Percentiles rank a stretch among this genome's conserved stretches.
phyloP scores from a whole-genome alignment of 805 yeast genomes.

The Lachancea mirantina region DNA sequence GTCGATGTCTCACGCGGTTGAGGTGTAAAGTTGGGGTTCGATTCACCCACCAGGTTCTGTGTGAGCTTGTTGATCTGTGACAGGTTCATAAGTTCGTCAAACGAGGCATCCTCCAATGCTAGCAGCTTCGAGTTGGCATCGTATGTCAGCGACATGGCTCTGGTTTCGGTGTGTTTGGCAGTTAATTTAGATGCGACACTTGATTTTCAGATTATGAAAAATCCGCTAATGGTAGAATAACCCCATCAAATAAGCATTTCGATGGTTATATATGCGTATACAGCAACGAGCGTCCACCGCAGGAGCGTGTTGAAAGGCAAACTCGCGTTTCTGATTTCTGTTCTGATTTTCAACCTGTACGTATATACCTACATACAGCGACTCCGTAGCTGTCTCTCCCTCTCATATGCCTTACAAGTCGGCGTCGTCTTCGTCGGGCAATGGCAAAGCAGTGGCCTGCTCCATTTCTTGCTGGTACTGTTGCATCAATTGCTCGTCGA shows the following conservation, averaged over 20 bases:
- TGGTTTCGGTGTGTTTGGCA: too few species aligned
- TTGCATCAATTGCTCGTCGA: conserved; percentile 93
- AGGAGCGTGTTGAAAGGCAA: too few species aligned
- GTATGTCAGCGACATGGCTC: conserved; percentile 15
- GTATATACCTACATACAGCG: too few species aligned
- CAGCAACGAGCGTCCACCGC: too few species aligned
- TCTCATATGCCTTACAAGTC: conserved; percentile 81
- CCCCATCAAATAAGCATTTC: too few species aligned
- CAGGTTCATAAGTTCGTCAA: conserved; percentile 20
- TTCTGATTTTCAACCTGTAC: too few species aligned
- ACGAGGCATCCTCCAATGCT: conserved; percentile 10
- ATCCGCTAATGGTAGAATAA: too few species aligned
- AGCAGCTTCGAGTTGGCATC: conserved; percentile 26
- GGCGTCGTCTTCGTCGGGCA: conserved; percentile 99
- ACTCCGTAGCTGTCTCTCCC: too few species aligned
- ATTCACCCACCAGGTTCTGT: conserved; percentile 28
- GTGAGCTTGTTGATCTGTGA: conserved; percentile 32
- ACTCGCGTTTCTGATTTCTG: too few species aligned
- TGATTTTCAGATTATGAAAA: too few species aligned
- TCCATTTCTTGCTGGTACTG: conserved; percentile 99
- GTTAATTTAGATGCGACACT: too few species aligned
- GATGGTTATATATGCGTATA: too few species aligned
- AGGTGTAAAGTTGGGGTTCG: conserved; percentile 48
- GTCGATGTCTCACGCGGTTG: conserved; percentile 48
- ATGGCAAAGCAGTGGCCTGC: conserved; percentile 98